phyloP scores from a whole-genome alignment of 2,329 filamentous ascomycete genomes.

The Penicillium sp. region DNA sequence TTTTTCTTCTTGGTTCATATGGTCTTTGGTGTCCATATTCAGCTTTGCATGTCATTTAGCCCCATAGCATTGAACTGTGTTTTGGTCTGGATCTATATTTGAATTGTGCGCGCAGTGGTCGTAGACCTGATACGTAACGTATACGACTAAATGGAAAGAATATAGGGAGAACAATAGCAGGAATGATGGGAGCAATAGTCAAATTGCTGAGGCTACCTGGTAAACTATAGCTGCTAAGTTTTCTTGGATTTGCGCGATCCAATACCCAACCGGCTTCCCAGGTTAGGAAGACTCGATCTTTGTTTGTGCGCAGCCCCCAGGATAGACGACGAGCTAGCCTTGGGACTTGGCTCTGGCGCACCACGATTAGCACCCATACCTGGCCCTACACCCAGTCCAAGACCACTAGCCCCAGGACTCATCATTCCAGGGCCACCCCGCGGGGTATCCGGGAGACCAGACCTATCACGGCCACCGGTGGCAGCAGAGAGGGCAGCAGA shows the following conservation, averaged over 20 bases:
- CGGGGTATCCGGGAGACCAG: conserved; percentile 33
- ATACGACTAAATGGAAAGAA: not conserved
- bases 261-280: conserved; percentile 67
- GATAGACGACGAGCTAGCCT: conserved; percentile 22
- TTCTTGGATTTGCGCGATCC: conserved; percentile 59
- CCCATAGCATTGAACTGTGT: not conserved
- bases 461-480: conserved; percentile 32
- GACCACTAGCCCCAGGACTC: conserved; percentile 45
- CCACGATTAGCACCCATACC: conserved; percentile 39
- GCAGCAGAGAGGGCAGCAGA: conserved; percentile 33
- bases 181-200: not conserved
- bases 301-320: conserved; percentile 54
- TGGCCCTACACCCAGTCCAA: conserved; percentile 17
- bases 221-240: conserved; percentile 12
- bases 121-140: not conserved
- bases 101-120: not conserved
- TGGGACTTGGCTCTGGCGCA: conserved; percentile 11
- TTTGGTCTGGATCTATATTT: not conserved
- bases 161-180: not conserved
- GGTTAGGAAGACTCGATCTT: conserved; percentile 65
- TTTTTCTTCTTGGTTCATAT: not conserved
- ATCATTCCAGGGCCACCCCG: conserved; percentile 24
- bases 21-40: not conserved
- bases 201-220: not conserved
- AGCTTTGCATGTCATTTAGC: not conserved